Evolutionary conservation across 2,329 filamentous ascomycete genomes (phyloP), one percentile per base, ranked within the genome.

Genomic region (Metarhizium guizhouense): DNA sequence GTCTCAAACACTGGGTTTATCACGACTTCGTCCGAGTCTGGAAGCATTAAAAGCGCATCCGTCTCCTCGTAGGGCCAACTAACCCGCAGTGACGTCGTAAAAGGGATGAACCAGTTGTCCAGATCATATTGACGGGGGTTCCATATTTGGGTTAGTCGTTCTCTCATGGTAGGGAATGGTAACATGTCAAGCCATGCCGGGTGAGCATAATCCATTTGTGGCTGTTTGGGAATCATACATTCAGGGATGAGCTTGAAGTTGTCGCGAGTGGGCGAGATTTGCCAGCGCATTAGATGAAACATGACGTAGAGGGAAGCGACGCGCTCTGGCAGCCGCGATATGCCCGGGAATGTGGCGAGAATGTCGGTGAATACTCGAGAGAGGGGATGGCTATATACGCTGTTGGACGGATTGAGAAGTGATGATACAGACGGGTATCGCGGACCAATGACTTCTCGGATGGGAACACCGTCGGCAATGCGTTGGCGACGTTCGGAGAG

Each of bases 1-100:
- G 83, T 77, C 71, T 95, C 89, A 67, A 95, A 96, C 0, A 90
- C 88, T 0, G 90, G 90, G 60, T 94, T 95, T 59, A 96, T 90
- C 60, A 88, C 78, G 57, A 90, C 75, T 63, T 91, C 86, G 8
- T 86, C 82, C 5, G 73, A 72, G 3, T 76, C 77, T 0, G 79
- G 76, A 30, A 79, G 75, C 54, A 79, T 75, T 30, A 89, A 72
- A 30, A 96, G 74, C 40, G 85, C 83, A 62, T 91, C 86, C 0
- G 81, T 83, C 1, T 84, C 79, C 55, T 89, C 85, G 65, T 95
- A 93, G 0, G 87, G 87, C 91, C 91, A 96, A 62, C 92, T 94
- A 16, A 96, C 70, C 30, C 80, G 84, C 29, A 96, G 65, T 0
- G 86, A 91, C 1, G 79, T 82, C 1, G 88, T 94, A 68, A 85